phyloP scores from a whole-genome alignment of 176 grass and related monocot species.

The Aegilops speltoides region DNA sequence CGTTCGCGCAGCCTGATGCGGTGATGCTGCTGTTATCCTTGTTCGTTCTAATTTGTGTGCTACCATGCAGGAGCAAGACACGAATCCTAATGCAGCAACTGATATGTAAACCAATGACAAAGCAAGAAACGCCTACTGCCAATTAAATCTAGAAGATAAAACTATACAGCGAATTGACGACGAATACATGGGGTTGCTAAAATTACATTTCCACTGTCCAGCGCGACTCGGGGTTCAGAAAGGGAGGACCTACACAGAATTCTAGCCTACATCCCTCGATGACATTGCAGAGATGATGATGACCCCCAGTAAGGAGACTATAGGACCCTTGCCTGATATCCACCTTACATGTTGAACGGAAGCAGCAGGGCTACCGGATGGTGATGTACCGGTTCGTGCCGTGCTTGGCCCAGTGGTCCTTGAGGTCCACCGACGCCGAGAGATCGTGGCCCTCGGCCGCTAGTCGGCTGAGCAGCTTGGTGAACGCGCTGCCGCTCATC shows the following conservation, averaged over 20 bases:
- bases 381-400: conserved; percentile 93
- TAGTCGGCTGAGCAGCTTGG: conserved; percentile 80
- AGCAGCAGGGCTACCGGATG: conserved; percentile 46
- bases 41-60: too few relatives aligned
- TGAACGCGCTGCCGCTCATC: conserved; percentile 86
- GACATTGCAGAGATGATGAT: conserved; percentile 11
- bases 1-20: too few relatives aligned
- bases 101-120: not conserved
- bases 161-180: conserved; percentile 43
- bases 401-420: conserved; percentile 93
- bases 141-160: conserved; percentile 23
- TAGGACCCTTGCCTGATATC: not conserved
- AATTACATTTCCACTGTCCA: conserved; percentile 21
- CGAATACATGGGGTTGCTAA: conserved; percentile 13
- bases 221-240: conserved; percentile 1
- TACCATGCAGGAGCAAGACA: too few relatives aligned
- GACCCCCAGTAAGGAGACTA: not conserved
- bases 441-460: conserved; percentile 86
- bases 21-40: too few relatives aligned
- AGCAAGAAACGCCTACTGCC: not conserved
- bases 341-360: not conserved
- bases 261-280: conserved; percentile 31
- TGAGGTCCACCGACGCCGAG: conserved; percentile 68
- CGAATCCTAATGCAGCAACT: too few relatives aligned
- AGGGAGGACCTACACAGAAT: conserved; percentile 26